Conservation (phyloP, 2,329 filamentous ascomycete species). For the Tolypocladium sp. region DNA sequence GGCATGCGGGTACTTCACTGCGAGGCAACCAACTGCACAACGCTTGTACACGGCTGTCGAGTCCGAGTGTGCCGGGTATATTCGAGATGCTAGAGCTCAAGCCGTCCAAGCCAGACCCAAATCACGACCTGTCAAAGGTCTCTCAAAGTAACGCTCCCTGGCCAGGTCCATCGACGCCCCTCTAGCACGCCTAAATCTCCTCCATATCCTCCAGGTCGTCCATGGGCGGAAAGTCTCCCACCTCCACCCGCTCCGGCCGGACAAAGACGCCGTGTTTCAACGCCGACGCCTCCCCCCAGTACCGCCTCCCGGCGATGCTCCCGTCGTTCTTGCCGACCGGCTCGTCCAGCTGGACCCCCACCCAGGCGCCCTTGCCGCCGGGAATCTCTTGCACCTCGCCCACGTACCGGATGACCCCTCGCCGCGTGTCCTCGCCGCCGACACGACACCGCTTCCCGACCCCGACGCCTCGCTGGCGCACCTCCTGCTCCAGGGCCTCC, state of each 20-base stretch:
- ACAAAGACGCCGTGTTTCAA: constrained; percentile 73
- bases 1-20: neutral
- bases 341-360: constrained; percentile 69
- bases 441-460: constrained; percentile 56
- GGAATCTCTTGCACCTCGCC: constrained; percentile 69
- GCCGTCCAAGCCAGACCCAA: neutral
- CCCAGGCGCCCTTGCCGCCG: constrained; percentile 55
- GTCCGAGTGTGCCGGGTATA: neutral
- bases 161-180: neutral
- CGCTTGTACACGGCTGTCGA: neutral
- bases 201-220: constrained; percentile 73
- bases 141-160: neutral
- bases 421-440: constrained; percentile 56
- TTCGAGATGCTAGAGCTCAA: neutral
- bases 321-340: constrained; percentile 79
- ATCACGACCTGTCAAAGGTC: neutral
- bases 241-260: constrained; percentile 66
- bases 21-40: neutral
- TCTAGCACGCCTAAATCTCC: constrained; percentile 42
- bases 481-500: constrained; percentile 58
- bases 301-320: constrained; percentile 55
- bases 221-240: constrained; percentile 61
- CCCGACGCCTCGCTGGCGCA: constrained; percentile 58
- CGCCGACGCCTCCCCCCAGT: constrained; percentile 57
- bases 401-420: constrained; percentile 63